Conservation (phyloP, 331 rosid species). For the Spiraea crenata region DNA sequence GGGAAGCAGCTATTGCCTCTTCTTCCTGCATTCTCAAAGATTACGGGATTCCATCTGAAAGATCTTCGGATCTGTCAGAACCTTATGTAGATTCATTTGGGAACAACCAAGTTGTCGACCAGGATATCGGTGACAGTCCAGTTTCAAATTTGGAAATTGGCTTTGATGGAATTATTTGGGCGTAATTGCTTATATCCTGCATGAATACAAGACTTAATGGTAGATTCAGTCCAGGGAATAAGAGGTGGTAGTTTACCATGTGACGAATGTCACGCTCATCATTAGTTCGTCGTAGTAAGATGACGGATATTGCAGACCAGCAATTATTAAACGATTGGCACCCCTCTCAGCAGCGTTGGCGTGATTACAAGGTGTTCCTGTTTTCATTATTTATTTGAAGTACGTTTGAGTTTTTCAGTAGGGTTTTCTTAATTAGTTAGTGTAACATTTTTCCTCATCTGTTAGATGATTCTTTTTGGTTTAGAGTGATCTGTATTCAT, state of each 20-base stretch:
- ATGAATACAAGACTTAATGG: neutral
- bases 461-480: neutral
- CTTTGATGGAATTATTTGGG: slow-evolving; percentile 74
- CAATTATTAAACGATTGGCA: neutral
- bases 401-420: neutral
- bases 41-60: slow-evolving; percentile 83
- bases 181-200: slow-evolving; percentile 23
- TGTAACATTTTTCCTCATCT: slow-evolving; percentile 1
- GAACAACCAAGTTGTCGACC: slow-evolving; percentile 40
- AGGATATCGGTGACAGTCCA: slow-evolving; percentile 56
- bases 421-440: neutral
- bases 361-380: neutral
- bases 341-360: neutral
- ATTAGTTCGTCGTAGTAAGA: neutral
- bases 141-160: slow-evolving; percentile 76
- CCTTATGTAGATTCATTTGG: slow-evolving; percentile 59
- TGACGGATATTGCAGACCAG: neutral
- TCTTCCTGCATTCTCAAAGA: slow-evolving; percentile 69
- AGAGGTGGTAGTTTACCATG: too few relatives aligned
- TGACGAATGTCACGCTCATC: too few relatives aligned
- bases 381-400: neutral
- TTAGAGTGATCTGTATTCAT: neutral
- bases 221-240: too few relatives aligned
- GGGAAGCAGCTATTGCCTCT: slow-evolving; percentile 61
- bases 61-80: slow-evolving; percentile 72